Base-by-base conservation (phyloP, 352 stramenopile genomes). In the Pythium folliculosum region DNA sequence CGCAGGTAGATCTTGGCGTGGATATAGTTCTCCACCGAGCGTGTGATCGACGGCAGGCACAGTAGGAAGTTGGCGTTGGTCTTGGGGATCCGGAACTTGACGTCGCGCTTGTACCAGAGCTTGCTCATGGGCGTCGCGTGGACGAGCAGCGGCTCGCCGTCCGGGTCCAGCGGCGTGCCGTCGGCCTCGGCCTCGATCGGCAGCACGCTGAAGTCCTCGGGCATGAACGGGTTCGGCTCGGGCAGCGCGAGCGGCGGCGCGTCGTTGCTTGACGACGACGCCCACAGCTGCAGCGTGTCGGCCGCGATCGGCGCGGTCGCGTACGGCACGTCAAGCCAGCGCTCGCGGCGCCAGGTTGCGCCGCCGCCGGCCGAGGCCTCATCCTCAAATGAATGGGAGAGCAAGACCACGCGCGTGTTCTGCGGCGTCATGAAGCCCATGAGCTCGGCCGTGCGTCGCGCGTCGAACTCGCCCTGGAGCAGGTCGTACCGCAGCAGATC, bases 101-200 rank as follows among this genome's bases (percentile, higher is more conserved):
- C 45, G 44, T 92, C 86, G 7, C 75, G 84, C 25, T 92, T 89
- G 77, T 84, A 94, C 82, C 87, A 95, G 27, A 94, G 74, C 63
- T 90, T 83, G 56, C 73, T 86, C 60, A 73, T 71, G 40, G 45
- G 7, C 12, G 70, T 69, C 38, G 50, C 44, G 38, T 69, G 55
- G 2, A 72, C 71, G 3, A 90, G 63, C 25, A 77, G 44, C 0
- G 81, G 80, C 48, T 75, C 72, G 35, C 56, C 57, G 30, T 77
- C 54, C 8, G 70, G 65, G 35, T 65, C 60, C 21, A 71, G 22
- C 16, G 37, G 37, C 5, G 65, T 51, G 38, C 21, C 50, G 4
- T n/a, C 43, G 4, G 17, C 9, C 4, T n/a, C 62, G 8, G 43
- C 56, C 1, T 59, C 1, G 58, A 74, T 32, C 0, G 73, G 72